phyloP scores from a whole-genome alignment of 495 filamentous ascomycete genomes.

The Darksidea phi region DNA sequence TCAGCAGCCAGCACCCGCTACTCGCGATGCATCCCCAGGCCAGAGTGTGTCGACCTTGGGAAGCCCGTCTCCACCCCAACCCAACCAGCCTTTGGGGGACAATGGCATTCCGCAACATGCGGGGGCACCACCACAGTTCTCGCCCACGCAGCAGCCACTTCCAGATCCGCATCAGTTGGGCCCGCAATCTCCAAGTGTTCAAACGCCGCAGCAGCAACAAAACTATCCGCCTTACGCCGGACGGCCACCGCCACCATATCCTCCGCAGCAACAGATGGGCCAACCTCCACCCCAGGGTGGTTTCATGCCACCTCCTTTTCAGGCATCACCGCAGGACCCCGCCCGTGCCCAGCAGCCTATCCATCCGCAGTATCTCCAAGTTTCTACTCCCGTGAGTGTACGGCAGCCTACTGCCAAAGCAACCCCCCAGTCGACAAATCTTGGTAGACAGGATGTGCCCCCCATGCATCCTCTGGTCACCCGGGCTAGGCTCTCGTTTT shows the following conservation, averaged over 20 bases:
- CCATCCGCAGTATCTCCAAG: slow-evolving; percentile 25
- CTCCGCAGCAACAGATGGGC: slow-evolving; percentile 19
- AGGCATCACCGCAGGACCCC: slow-evolving; percentile 37
- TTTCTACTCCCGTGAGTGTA: slow-evolving; percentile 19
- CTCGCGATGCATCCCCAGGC: slow-evolving; percentile 15
- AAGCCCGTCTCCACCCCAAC: slow-evolving; percentile 27
- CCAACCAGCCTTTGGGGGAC: slow-evolving; percentile 24
- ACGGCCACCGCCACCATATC: slow-evolving; percentile 19
- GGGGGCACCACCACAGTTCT: slow-evolving; percentile 19
- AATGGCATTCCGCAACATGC: slow-evolving; percentile 36
- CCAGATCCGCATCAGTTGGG: slow-evolving; percentile 6
- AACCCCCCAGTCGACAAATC: background rate
- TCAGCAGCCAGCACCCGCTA: slow-evolving; percentile 12
- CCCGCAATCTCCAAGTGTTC: slow-evolving; percentile 17
- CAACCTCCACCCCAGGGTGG: slow-evolving; percentile 40
- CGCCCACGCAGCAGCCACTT: slow-evolving; percentile 27
- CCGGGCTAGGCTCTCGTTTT: slow-evolving; percentile 6
- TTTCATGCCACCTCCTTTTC: slow-evolving; percentile 44
- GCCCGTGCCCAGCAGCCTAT: slow-evolving; percentile 29
- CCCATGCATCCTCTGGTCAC: slow-evolving; percentile 3
- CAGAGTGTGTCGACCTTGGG: background rate
- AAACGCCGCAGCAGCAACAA: slow-evolving; percentile 27
- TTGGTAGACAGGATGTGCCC: slow-evolving; percentile 5
- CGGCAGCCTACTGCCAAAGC: slow-evolving; percentile 7
- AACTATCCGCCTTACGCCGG: slow-evolving; percentile 31